Conservation (phyloP, 1,284 basidiomycete genomes). For the Trichosporon coremiiforme region DNA sequence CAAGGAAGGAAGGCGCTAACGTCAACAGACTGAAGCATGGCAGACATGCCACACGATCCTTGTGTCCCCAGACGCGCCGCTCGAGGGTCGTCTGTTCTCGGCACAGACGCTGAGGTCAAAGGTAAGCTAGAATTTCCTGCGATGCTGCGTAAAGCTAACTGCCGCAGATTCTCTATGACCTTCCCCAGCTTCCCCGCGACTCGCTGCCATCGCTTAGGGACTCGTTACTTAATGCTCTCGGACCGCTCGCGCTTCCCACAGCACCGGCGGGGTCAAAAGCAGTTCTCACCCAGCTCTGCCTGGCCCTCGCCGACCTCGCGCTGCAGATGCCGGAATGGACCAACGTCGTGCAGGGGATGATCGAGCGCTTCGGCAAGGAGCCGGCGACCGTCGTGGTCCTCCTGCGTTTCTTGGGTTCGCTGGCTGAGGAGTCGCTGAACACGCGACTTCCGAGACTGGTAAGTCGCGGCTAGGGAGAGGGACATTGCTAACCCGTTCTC, state of each 20-base stretch:
- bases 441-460: conserved; percentile 88
- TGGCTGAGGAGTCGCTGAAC: conserved; percentile 89
- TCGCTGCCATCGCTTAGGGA: conserved; percentile 80
- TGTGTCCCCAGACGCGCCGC: conserved; percentile 73
- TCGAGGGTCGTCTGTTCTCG: conserved; percentile 86
- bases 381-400: conserved; percentile 79
- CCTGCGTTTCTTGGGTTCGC: conserved; percentile 84
- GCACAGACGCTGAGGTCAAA: conserved; percentile 96
- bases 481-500: not conserved
- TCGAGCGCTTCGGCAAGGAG: conserved; percentile 81
- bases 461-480: conserved; percentile 48
- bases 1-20: conserved; percentile 13
- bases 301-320: conserved; percentile 87
- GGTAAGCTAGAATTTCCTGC: conserved; percentile 63
- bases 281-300: conserved; percentile 84
- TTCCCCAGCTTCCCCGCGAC: conserved; percentile 76
- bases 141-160: no score
- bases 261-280: conserved; percentile 72
- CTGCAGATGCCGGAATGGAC: conserved; percentile 87
- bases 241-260: conserved; percentile 60
- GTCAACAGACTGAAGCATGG: conserved; percentile 86
- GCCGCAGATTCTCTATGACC: conserved; percentile 87
- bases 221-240: conserved; percentile 79
- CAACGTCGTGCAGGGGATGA: conserved; percentile 76
- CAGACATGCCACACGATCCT: conserved; percentile 88